Evolutionary conservation across 2,329 filamentous ascomycete genomes (phyloP).

Genomic region (Sporothrix pseudoabietina): DNA sequence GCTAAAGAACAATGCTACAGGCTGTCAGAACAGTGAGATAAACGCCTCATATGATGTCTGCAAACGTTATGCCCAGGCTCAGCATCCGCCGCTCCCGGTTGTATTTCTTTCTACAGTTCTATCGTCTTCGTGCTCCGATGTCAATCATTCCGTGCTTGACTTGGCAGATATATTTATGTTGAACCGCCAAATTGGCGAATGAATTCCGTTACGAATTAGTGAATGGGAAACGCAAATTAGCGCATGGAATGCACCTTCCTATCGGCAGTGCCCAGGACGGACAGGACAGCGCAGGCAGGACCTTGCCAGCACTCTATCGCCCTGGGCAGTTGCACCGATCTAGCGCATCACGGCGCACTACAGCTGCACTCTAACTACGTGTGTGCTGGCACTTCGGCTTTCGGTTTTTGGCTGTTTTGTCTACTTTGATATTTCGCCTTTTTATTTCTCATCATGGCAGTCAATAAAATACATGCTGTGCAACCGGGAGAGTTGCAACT

Average conservation of each 20-base stretch:
- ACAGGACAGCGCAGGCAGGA: not conserved
- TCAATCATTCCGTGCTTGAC: not conserved
- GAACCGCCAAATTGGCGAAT: slow-evolving; percentile 2
- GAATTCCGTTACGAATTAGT: not conserved
- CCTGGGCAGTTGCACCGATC: not conserved
- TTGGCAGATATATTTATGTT: not conserved
- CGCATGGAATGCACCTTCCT: not conserved
- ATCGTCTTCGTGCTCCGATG: not conserved
- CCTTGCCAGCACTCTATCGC: slow-evolving; percentile 5
- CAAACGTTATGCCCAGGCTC: not conserved
- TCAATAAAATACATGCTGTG: slow-evolving; percentile 6
- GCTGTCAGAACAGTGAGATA: not conserved
- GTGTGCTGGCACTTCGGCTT: not conserved
- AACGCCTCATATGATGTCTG: not conserved
- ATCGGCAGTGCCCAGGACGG: not conserved
- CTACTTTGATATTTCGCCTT: not conserved
- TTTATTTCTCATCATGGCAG: not conserved
- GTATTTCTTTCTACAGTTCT: not conserved
- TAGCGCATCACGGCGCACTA: not conserved
- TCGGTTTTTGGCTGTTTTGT: not conserved
- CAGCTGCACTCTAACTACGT: not conserved
- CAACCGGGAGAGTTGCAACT: not conserved
- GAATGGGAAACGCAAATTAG: slow-evolving; percentile 7
- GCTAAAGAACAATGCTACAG: no score
- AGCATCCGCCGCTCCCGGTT: not conserved